Base-by-base conservation (phyloP, 306 rosid species). In the Lablab purpureus region DNA sequence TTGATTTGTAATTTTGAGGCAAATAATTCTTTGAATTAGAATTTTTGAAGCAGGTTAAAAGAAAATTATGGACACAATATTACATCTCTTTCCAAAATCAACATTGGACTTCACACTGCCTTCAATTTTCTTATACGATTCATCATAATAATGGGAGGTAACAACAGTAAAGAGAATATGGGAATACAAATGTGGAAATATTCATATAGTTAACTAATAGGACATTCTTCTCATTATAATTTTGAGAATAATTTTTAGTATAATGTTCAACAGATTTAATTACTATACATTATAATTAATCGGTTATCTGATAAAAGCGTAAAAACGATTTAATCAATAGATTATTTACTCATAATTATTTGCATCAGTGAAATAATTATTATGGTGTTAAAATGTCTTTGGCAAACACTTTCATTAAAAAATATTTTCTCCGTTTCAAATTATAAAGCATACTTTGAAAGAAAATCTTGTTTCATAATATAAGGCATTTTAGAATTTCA, bases 61-160 rank as follows among this genome's bases (percentile, higher is more conserved):
- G 45, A 37, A 67, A 43, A 32, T 65, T 6, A 37, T 73, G 23
- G 18, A 23, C 22, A 5, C 68, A n/a, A 2, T 17, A 37, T 9
- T 55, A 30, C n/a, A 28, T 45, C 34, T 75, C 71, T 18, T 59
- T 75, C 60, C 60, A 60, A 34, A 34, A 34, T 6, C 40, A 6
- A 30, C 22, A 28, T 28, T 43, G 22, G 4, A 75, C 37, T 63
- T 64, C 6, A 19, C 5, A 22, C 2, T 63, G 21, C 7, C 62
- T 30, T 28, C 0, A 62, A 30, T 7, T 23, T 58, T 58, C 5
- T 30, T 28, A 17, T 9, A 59, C 15, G 22, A 27, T 60, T 75
- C 21, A 18, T 75, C 14, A 30, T 30, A 30, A 63, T 30, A 60
- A 60, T 62, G 43, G 47, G 34, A 75, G 22, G 23, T 18, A 45